These are phyloP conservation scores for Talaromyces atroroseus DNA, from an alignment of 2,329 filamentous ascomycete genomes.

Conservation along the genomic window DNA sequence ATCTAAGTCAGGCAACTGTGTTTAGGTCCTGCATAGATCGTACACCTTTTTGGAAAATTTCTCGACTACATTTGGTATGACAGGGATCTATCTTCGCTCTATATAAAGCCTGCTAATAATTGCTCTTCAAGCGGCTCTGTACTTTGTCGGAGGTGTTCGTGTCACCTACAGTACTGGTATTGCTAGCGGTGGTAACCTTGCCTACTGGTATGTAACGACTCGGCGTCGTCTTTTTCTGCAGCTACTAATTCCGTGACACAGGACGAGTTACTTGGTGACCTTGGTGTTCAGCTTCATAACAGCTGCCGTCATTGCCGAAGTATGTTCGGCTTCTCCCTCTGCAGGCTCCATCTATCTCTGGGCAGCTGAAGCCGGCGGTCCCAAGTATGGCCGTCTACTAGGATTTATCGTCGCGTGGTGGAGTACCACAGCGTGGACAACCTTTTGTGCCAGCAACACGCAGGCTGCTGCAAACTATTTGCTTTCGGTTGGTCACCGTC, in stretches of 20 bases:
- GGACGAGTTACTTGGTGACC: conserved; percentile 57
- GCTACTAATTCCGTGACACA: conserved; percentile 17
- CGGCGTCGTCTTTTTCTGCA: not conserved
- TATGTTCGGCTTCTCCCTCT: conserved; percentile 55
- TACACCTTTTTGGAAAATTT: conserved; percentile 57
- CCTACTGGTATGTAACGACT: conserved; percentile 48
- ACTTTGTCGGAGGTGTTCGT: conserved; percentile 56
- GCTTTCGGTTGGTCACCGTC: conserved; percentile 41
- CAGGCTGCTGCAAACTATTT: conserved; percentile 50
- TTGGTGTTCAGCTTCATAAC: conserved; percentile 58
- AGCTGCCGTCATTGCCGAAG: conserved; percentile 55
- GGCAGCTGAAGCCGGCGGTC: conserved; percentile 56
- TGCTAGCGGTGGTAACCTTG: conserved; percentile 55
- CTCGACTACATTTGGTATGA: conserved; percentile 53
- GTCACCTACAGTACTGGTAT: conserved; percentile 60
- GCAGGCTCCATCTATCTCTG: conserved; percentile 58
- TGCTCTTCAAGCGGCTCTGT: conserved; percentile 48
- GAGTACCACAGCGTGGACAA: conserved; percentile 59
- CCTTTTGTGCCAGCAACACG: conserved; percentile 52
- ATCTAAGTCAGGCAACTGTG: conserved; percentile 14
- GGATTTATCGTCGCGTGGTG: conserved; percentile 61
- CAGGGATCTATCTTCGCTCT: not conserved
- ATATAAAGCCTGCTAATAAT: not conserved
- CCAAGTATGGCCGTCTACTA: conserved; percentile 50
- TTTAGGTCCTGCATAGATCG: conserved; percentile 51